These are phyloP conservation scores for Periglandula ipomoeae DNA, from an alignment of 2,329 filamentous ascomycete species.

Conservation along the genomic window DNA sequence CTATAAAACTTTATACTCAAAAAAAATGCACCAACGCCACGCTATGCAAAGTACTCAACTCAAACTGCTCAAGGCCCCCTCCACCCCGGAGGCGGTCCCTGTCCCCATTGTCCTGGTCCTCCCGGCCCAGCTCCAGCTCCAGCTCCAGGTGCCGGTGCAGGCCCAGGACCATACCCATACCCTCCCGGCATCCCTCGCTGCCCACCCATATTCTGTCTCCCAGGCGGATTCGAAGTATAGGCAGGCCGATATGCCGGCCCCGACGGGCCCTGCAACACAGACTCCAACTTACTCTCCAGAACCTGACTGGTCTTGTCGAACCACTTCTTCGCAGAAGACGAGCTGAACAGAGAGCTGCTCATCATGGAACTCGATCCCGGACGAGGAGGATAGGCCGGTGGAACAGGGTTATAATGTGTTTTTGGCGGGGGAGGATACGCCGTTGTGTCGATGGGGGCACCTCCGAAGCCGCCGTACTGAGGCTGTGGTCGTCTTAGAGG, in stretches of 20 bases:
- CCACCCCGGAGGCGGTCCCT: not conserved
- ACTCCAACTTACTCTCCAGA: constrained; percentile 24
- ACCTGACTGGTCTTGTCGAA: constrained; percentile 25
- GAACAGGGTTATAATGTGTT: constrained; percentile 20
- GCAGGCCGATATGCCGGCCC: constrained; percentile 8
- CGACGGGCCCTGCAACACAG: constrained; percentile 17
- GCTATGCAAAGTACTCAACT: not conserved
- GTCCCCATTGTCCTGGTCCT: not conserved
- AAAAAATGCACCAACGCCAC: not conserved
- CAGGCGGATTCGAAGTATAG: constrained; percentile 3
- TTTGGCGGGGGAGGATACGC: constrained; percentile 24
- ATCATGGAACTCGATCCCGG: constrained; percentile 12
- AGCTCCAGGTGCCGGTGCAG: no score
- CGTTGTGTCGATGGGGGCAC: constrained; percentile 14
- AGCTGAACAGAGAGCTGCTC: constrained; percentile 19
- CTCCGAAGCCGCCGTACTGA: constrained; percentile 11
- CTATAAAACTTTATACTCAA: no score
- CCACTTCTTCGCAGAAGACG: constrained; percentile 25
- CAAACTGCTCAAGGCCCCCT: not conserved
- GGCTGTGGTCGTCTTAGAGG: constrained; percentile 18
- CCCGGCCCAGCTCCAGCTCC: no score
- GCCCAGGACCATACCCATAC: not conserved
- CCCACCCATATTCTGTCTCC: not conserved
- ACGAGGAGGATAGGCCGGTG: constrained; percentile 9
- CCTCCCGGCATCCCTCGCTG: not conserved